phyloP scores from a whole-genome alignment of 2,329 filamentous ascomycete species.

The Colletotrichum falcatum region DNA sequence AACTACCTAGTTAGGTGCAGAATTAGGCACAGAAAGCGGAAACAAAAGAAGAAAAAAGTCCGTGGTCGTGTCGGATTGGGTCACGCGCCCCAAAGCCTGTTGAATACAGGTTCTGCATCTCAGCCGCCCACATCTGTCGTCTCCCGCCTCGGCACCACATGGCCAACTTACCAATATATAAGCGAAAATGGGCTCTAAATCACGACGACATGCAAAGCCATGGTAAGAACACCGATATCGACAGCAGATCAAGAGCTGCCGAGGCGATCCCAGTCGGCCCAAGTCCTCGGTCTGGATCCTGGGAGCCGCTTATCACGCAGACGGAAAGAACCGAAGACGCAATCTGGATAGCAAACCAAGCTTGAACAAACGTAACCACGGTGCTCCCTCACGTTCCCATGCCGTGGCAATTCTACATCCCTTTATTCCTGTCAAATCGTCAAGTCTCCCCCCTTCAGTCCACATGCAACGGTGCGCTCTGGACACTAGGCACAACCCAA shows the following conservation, averaged over 20 bases:
- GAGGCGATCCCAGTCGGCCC: too few relatives aligned
- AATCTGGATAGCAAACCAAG: too few relatives aligned
- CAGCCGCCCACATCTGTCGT: background rate
- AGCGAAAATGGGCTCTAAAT: background rate
- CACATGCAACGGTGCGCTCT: constrained; percentile 8
- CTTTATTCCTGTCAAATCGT: background rate
- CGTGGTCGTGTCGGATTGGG: background rate
- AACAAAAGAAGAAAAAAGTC: background rate
- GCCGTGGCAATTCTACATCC: background rate
- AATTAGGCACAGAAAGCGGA: too few relatives aligned
- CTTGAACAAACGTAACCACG: background rate
- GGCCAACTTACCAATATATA: background rate
- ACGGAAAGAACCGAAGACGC: background rate
- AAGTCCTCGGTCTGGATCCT: background rate
- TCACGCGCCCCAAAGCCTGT: background rate
- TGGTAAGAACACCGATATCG: background rate
- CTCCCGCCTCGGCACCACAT: constrained; percentile 12
- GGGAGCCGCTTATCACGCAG: background rate
- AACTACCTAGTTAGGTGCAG: too few relatives aligned
- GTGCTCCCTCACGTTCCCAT: background rate
- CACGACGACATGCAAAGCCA: background rate
- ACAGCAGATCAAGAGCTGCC: too few relatives aligned
- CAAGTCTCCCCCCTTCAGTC: background rate
- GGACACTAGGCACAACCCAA: constrained; percentile 30
- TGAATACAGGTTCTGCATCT: background rate